Evolutionary conservation across 768 basidiomycete species (phyloP).

Genomic region (Trametes cubensis): DNA sequence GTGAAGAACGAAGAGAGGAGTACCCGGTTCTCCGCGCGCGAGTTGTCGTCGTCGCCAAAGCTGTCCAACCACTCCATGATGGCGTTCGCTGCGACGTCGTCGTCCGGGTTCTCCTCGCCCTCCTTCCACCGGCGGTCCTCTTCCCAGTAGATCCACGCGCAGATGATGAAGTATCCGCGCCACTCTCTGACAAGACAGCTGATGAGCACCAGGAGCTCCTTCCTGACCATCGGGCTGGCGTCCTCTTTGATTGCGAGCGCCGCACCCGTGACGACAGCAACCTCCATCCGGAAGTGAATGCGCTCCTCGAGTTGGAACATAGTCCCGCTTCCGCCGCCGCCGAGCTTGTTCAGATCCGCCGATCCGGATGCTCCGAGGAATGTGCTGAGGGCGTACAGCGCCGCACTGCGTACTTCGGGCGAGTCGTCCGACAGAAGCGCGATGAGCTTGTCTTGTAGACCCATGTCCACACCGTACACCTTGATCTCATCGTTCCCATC

Average conservation of each 20-base stretch:
- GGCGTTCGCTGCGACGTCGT: constrained; percentile 74
- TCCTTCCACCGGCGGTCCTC: constrained; percentile 72
- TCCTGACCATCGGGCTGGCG: constrained; percentile 94
- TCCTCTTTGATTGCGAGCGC: constrained; percentile 90
- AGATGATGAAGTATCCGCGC: constrained; percentile 93
- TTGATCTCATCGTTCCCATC: constrained; percentile 90
- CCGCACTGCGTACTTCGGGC: constrained; percentile 90
- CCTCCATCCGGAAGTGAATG: constrained; percentile 87
- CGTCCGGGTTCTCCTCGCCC: constrained; percentile 48
- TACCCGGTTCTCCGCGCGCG: constrained; percentile 78
- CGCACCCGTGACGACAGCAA: constrained; percentile 87
- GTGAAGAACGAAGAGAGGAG: constrained; percentile 93
- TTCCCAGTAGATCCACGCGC: constrained; percentile 97
- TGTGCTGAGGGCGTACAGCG: constrained; percentile 88
- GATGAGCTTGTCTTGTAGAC: constrained; percentile 82
- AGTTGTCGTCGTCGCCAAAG: constrained; percentile 64
- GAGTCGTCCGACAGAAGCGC: constrained; percentile 81
- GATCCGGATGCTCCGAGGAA: constrained; percentile 90
- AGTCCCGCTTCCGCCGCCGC: constrained; percentile 85
- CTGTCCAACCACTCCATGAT: constrained; percentile 78
- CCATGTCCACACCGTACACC: constrained; percentile 74
- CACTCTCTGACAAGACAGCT: constrained; percentile 95
- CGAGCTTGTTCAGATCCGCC: constrained; percentile 61
- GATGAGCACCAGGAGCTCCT: constrained; percentile 89
- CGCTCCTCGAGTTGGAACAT: constrained; percentile 75